Evolutionary conservation across 768 basidiomycete genomes (phyloP).

Genomic region (Russula virescens): DNA sequence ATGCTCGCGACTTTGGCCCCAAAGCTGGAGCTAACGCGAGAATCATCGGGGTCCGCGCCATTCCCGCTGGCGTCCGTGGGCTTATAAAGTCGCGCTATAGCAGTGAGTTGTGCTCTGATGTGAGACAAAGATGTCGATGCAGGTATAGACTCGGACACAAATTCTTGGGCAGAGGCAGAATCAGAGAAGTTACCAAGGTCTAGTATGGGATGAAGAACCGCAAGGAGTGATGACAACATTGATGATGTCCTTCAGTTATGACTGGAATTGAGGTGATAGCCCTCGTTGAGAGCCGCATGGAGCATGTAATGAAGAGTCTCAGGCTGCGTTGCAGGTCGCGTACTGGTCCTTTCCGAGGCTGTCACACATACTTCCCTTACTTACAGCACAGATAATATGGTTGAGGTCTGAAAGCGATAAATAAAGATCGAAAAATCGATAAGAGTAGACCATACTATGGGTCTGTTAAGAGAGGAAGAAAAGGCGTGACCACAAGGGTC

Average conservation of each 20-base stretch:
- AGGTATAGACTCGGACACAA: neutral
- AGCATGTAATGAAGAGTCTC: slow-evolving; percentile 25
- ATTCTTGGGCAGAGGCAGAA: slow-evolving; percentile 17
- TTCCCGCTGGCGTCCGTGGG: slow-evolving; percentile 51
- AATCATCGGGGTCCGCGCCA: slow-evolving; percentile 51
- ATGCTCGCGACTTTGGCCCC: slow-evolving; percentile 65
- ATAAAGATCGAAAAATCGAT: no score
- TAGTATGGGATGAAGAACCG: slow-evolving; percentile 17
- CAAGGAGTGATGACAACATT: slow-evolving; percentile 25
- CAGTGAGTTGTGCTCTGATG: slow-evolving; percentile 72
- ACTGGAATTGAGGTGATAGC: slow-evolving; percentile 24
- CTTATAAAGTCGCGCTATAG: slow-evolving; percentile 69
- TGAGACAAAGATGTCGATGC: slow-evolving; percentile 58
- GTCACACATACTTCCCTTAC: no score
- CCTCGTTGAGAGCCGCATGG: slow-evolving; percentile 25
- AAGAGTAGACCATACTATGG: no score
- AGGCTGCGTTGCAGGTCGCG: no score
- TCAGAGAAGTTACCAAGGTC: slow-evolving; percentile 22
- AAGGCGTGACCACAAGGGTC: no score
- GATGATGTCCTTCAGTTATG: slow-evolving; percentile 21
- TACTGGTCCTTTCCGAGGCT: no score
- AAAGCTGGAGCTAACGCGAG: slow-evolving; percentile 51
- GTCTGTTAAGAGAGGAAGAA: no score
- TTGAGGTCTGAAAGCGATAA: no score
- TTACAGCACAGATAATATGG: no score